Conservation (phyloP, 306 rosid genomes). For the Rubus idaeus region DNA sequence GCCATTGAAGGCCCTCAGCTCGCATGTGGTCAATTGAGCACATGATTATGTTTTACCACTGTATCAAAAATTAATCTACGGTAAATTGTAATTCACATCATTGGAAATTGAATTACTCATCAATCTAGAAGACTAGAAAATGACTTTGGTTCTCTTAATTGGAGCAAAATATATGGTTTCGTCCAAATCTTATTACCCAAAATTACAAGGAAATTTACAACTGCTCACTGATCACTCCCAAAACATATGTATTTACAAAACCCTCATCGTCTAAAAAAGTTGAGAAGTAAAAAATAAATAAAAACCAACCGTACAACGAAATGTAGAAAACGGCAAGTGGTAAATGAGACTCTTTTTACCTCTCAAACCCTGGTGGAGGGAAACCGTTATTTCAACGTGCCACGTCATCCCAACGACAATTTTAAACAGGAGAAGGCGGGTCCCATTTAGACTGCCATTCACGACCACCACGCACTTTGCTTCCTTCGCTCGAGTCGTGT, state of each 20-base stretch:
- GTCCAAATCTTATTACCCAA: conserved; percentile 11
- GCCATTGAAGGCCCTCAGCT: background rate
- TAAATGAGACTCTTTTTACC: conserved; percentile 19
- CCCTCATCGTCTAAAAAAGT: background rate
- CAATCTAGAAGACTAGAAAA: background rate
- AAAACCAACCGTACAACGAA: conserved; percentile 1
- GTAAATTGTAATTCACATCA: background rate
- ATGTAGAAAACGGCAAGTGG: conserved; percentile 12
- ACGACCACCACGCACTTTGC: conserved; percentile 16
- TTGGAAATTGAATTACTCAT: background rate
- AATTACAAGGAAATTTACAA: conserved; percentile 32
- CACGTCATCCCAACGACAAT: conserved; percentile 50
- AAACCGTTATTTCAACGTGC: conserved; percentile 52
- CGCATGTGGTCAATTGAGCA: background rate
- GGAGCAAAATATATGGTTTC: background rate
- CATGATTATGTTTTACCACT: background rate
- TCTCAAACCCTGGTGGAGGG: conserved; percentile 22
- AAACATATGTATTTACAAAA: conserved; percentile 40
- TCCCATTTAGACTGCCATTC: conserved; percentile 35
- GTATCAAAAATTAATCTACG: background rate
- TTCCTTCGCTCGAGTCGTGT: background rate
- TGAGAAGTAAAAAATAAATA: background rate
- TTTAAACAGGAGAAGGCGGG: background rate
- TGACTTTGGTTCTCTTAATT: too few relatives aligned
- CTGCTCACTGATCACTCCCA: conserved; percentile 7